Conservation (phyloP, 176 grass and related monocot species). For the Zea luxurians region DNA sequence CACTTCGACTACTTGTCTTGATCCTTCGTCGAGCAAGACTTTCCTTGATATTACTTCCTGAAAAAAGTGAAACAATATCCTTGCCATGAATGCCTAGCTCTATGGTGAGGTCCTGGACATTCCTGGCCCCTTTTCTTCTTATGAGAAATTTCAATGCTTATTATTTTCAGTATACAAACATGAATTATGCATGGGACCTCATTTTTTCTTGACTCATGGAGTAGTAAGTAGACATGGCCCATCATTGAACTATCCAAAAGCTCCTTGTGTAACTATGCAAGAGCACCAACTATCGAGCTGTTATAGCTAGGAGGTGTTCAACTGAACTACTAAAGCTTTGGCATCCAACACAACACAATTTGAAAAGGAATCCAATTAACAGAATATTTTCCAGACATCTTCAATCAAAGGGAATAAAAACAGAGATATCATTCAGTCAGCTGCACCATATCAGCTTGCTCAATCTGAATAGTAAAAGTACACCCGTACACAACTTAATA, state of each 20-base stretch:
- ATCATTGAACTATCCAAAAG: neutral
- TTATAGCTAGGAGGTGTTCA: neutral
- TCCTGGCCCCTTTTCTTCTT: neutral
- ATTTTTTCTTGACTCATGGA: conserved; percentile 17
- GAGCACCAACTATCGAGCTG: neutral
- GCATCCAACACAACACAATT: neutral
- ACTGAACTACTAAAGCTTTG: neutral
- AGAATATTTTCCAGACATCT: neutral
- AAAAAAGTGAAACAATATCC: conserved; percentile 1
- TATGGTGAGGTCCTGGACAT: neutral
- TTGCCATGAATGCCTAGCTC: neutral
- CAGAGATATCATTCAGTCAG: neutral
- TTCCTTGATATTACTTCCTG: conserved; percentile 90
- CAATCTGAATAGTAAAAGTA: neutral
- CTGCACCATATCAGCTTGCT: neutral
- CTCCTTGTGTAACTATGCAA: neutral
- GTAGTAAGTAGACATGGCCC: neutral
- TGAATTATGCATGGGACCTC: neutral
- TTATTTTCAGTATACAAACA: conserved; percentile 1
- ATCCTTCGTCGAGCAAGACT: conserved; percentile 76
- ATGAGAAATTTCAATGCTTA: neutral
- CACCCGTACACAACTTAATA: conserved; percentile 65
- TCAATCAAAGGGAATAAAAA: neutral
- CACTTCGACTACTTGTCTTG: conserved; percentile 81
- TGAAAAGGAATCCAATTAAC: neutral